Evolutionary conservation across 1,139 yeast genomes (phyloP), one percentile per base, ranked within the genome.

Genomic region (Groenewaldozyma auringiensis): DNA sequence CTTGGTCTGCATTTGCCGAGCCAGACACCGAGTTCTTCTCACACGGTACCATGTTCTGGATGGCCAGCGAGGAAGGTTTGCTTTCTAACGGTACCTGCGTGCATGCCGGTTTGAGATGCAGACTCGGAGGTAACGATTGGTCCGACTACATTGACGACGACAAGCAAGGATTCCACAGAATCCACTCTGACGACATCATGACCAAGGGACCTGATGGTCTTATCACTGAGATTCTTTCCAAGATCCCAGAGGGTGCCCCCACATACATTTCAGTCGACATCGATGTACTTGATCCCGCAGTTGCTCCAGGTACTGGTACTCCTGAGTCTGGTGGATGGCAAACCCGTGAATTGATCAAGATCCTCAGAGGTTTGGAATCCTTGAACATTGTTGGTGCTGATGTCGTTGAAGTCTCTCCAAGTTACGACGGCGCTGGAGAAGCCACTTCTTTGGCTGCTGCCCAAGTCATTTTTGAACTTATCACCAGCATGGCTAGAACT

Each of bases 241-340:
- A 69, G 43, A 76, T 82, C 35, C 57, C 57, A 25, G 66, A 76
- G 49, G 75, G 78, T 49, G 70, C 74, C 17, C 86, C 92, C 18
- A 83, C 84, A 0, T 83, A 82, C 58, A 69, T 83, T 31, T 79
- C 86, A 4, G 82, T 83, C 33, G 94, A 83, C 61, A 81, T 83
- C 43, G 94, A 83, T 62, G 86, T 81, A 17, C 68, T 83, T 53
- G 94, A 83, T 61, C 92, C 94, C 1, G 88, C 82, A 1, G 76
- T 79, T 57, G 86, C 89, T 4, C 83, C 87, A 48, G 94, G 92
- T 0, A 83, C 94, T 1, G 94, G 94, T 4, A 83, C 94, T 4
- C 83, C 82, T 50, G 94, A 83, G 64, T 81, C 84, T 2, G 94
- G 94, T 47, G 94, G 94, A 44, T 76, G 84, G 74, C 68, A 82